phyloP scores from a whole-genome alignment of 805 yeast genomes.

The Candida tammaniensis region DNA sequence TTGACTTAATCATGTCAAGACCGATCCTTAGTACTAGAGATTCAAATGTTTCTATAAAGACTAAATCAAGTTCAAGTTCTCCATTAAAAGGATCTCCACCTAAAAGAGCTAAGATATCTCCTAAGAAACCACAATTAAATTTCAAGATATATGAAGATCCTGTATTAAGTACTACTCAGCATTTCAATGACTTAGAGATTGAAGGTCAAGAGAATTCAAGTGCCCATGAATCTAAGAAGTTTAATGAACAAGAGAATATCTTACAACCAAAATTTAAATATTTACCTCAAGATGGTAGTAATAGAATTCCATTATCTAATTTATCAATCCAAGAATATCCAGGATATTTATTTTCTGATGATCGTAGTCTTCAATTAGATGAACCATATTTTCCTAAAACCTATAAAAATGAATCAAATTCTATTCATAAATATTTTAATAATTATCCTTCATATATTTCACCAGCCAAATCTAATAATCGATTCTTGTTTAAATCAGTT shows the following conservation, averaged over 20 bases:
- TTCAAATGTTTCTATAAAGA: conserved; percentile 10
- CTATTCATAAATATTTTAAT: conserved; percentile 12
- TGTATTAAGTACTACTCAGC: neutral
- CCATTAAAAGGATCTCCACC: conserved; percentile 14
- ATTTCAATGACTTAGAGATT: conserved; percentile 13
- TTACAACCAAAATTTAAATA: conserved; percentile 14
- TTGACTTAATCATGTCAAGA: too few relatives aligned
- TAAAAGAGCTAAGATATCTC: conserved; percentile 8
- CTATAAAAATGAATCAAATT: conserved; percentile 14
- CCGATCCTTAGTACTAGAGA: conserved; percentile 10
- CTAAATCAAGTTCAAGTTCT: conserved; percentile 10
- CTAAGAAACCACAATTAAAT: conserved; percentile 2
- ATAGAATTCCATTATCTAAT: conserved; percentile 12
- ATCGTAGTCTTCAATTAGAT: conserved; percentile 1
- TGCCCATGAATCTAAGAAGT: neutral
- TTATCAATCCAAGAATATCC: conserved; percentile 11
- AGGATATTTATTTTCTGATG: conserved; percentile 7
- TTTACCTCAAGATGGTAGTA: conserved; percentile 8
- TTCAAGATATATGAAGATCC: conserved; percentile 10
- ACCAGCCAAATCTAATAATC: conserved; percentile 14
- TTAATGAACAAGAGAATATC: conserved; percentile 40
- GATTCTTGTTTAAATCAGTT: conserved; percentile 13
- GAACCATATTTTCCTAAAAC: conserved; percentile 14
- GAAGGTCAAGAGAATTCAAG: conserved; percentile 12
- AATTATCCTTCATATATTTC: conserved; percentile 14